Evolutionary conservation across 108 stramenopile species (phyloP).

Genomic region (Pseudonitzschia pungens): DNA sequence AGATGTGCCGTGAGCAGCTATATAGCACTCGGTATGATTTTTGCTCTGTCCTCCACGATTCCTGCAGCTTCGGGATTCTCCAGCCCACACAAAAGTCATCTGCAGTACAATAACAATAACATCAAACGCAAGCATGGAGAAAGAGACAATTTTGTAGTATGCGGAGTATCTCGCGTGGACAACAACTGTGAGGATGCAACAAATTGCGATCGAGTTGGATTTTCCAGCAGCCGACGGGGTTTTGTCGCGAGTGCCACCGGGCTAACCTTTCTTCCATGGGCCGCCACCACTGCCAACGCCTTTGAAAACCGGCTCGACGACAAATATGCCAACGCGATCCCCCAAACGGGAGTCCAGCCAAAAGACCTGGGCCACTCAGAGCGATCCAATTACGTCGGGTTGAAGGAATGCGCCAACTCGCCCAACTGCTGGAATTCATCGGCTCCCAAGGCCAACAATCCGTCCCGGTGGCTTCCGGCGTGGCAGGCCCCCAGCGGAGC

Average conservation of each 20-base stretch:
- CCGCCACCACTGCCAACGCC: slow-evolving; percentile 9
- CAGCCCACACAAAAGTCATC: no score
- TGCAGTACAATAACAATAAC: no score
- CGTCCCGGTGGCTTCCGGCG: slow-evolving; percentile 17
- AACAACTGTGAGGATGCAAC: no score
- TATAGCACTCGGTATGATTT: no score
- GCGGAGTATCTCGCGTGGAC: no score
- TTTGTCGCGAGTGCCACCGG: neutral
- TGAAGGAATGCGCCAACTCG: slow-evolving; percentile 2
- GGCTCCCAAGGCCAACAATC: slow-evolving; percentile 17
- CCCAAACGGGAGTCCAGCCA: slow-evolving; percentile 12
- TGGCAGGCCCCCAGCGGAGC: slow-evolving; percentile 1
- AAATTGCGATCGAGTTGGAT: no score
- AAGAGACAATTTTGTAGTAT: no score
- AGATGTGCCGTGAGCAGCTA: no score
- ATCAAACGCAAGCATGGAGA: no score
- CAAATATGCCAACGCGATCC: slow-evolving; percentile 13
- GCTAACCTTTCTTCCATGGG: neutral
- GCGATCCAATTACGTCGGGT: slow-evolving; percentile 2
- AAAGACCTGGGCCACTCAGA: slow-evolving; percentile 13
- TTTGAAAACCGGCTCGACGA: slow-evolving; percentile 29
- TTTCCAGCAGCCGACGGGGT: neutral
- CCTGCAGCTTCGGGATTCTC: no score
- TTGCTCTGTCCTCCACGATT: no score
- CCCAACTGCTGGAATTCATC: slow-evolving; percentile 25